These are phyloP conservation scores for Cucurbita maxima DNA, from an alignment of 306 rosid species.

Conservation along the genomic window DNA sequence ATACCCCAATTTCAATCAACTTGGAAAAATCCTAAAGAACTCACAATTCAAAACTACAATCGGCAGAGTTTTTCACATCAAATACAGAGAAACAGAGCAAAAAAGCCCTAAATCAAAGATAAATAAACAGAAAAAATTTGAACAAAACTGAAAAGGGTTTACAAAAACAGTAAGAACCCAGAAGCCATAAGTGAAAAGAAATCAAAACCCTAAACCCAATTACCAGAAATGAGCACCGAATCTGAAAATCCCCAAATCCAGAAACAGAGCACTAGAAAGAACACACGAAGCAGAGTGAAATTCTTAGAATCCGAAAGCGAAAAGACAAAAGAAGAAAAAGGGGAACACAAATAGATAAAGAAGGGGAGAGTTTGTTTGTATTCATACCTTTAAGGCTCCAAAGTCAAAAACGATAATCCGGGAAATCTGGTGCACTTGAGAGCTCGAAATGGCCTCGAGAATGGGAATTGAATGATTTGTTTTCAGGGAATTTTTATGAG, in stretches of 20 bases:
- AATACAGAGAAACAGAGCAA: not conserved
- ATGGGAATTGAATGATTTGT: not conserved
- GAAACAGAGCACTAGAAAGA: constrained; percentile 20
- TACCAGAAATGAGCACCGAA: constrained; percentile 19
- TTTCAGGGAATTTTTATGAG: not conserved
- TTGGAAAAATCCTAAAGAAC: not conserved
- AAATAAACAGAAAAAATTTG: not conserved
- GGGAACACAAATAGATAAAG: not conserved
- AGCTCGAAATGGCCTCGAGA: not conserved
- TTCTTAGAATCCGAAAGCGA: not conserved
- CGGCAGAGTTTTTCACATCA: not conserved
- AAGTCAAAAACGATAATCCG: not conserved
- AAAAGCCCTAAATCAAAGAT: not conserved
- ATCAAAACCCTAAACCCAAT: constrained; percentile 15
- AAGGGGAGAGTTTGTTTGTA: not conserved
- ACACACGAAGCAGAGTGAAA: constrained; percentile 9
- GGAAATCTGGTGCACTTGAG: not conserved
- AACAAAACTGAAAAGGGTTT: not conserved
- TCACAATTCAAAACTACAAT: not conserved
- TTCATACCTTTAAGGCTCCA: not conserved
- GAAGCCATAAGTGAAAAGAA: constrained; percentile 13
- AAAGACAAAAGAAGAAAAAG: not conserved
- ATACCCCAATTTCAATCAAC: not conserved
- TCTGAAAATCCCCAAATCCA: constrained; percentile 29
- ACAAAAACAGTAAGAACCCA: not conserved